Evolutionary conservation across 2,329 filamentous ascomycete species (phyloP).

Genomic region (Claviceps digitariae): DNA sequence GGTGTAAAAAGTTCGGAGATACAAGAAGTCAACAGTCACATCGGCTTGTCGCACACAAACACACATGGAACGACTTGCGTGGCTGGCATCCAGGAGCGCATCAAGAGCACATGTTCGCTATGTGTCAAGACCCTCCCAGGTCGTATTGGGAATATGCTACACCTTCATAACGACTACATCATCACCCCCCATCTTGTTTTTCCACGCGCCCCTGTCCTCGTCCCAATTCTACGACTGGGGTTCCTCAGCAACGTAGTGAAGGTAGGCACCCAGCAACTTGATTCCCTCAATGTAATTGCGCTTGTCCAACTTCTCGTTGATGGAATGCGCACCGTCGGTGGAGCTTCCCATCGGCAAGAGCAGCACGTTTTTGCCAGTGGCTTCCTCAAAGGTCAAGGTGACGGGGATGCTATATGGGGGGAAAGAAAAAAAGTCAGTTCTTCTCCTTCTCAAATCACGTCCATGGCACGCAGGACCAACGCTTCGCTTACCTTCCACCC

Average conservation of each 20-base stretch:
- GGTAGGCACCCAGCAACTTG: conserved; percentile 85
- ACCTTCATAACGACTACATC: background rate
- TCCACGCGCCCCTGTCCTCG: background rate
- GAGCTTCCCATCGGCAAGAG: conserved; percentile 94
- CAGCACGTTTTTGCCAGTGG: conserved; percentile 94
- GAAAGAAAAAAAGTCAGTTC: conserved; percentile 1
- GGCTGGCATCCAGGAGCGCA: no score
- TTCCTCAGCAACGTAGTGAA: conserved; percentile 94
- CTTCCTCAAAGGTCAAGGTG: conserved; percentile 92
- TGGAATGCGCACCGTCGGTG: conserved; percentile 90
- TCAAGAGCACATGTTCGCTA: no score
- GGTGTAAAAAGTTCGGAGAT: no score
- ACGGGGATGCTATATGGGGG: conserved; percentile 75
- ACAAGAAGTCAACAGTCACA: no score
- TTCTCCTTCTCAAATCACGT: background rate
- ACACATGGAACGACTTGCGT: no score
- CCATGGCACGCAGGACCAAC: conserved; percentile 14
- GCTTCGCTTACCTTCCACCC: conserved; percentile 72
- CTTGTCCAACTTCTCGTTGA: conserved; percentile 97
- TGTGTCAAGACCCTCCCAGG: no score
- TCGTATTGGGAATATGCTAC: background rate
- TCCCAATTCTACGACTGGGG: conserved; percentile 30
- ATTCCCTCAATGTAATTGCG: conserved; percentile 97
- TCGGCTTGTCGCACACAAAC: no score
- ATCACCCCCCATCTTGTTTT: background rate